Base-by-base conservation (phyloP, 2,329 filamentous ascomycete genomes). In the Hypoxylon sp. region DNA sequence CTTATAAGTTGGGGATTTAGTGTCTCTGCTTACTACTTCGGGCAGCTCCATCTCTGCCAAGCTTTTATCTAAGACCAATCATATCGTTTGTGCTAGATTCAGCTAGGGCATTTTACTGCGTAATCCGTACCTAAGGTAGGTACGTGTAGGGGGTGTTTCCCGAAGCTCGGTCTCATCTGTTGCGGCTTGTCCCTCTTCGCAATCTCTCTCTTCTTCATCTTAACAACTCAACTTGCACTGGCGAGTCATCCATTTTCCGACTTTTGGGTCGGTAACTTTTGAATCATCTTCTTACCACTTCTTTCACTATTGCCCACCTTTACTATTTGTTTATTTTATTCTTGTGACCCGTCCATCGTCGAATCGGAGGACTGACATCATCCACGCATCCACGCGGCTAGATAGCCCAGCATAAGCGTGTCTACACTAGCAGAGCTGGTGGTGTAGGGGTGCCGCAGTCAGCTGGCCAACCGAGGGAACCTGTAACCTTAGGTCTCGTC, bases 401-500 rank as follows among this genome's bases (percentile, higher is more conserved):
- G 41, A 44, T 41, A 36, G 13, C 15, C 30, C 29, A 55, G 36
- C 42, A 41, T 48, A 48, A 36, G 43, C 29, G 29, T 41, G 50
- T 13, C 13, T 42, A 16, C 6, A 30, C 21, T 31, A 43, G 17
- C 35, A 16, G 32, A 51, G 37, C 37, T 46, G 45, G 35, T 53
- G 52, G 48, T 59, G 47, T 59, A 57, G 49, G 36, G 49, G 56
- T 51, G 49, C 49, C 47, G 52, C 45, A 44, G 56, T 59, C 56
- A 59, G 46, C 52, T 51, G 56, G 49, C 30, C 37, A 56, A 47
- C 47, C 47, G 26, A 38, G n/a, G 32, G 16, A 23, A 27, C 42
- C 37, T 53, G 42, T 30, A 47, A 51, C 21, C 40, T 41, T 8
- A 36, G 23, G 30, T 27, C 41, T 27, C 27, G 34, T 38, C 8